phyloP scores from a whole-genome alignment of 495 filamentous ascomycete species.

The Penicillium desertorum region DNA sequence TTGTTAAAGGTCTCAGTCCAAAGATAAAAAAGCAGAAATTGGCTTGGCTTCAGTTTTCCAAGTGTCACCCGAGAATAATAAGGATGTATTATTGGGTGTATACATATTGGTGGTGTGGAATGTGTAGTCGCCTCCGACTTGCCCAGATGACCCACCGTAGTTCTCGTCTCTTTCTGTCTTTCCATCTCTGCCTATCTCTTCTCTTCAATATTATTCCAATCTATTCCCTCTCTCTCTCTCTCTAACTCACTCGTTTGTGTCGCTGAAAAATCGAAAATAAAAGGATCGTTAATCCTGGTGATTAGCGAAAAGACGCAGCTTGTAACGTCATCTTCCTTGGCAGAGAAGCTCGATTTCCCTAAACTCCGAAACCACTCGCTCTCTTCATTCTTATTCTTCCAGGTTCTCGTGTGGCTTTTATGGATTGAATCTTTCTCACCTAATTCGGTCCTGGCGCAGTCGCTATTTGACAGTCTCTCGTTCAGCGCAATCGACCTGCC shows the following conservation, averaged over 20 bases:
- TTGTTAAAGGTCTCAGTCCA: too few species aligned
- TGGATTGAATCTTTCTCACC: conserved; percentile 5
- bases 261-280: not conserved
- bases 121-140: conserved; percentile 4
- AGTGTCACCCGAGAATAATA: not conserved
- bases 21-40: not conserved
- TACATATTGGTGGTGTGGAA: not conserved
- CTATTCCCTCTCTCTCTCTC: not conserved
- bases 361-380: conserved; percentile 9
- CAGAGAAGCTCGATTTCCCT: conserved; percentile 8
- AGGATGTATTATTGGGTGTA: not conserved
- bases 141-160: conserved; percentile 4
- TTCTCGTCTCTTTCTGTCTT: not conserved
- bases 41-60: not conserved
- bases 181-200: conserved; percentile 1
- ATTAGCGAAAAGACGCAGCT: not conserved
- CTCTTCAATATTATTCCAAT: not conserved
- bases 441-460: conserved; percentile 1
- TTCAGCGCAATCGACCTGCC: conserved; percentile 2
- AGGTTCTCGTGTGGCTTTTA: not conserved
- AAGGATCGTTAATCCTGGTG: conserved; percentile 3
- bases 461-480: conserved; percentile 10
- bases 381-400: conserved; percentile 7
- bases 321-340: conserved; percentile 16
- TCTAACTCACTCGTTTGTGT: not conserved